Percentiles rank a stretch among this genome's conserved stretches.
Conservation (phyloP, 345 rosid genomes). For the Sapria himalayana region DNA sequence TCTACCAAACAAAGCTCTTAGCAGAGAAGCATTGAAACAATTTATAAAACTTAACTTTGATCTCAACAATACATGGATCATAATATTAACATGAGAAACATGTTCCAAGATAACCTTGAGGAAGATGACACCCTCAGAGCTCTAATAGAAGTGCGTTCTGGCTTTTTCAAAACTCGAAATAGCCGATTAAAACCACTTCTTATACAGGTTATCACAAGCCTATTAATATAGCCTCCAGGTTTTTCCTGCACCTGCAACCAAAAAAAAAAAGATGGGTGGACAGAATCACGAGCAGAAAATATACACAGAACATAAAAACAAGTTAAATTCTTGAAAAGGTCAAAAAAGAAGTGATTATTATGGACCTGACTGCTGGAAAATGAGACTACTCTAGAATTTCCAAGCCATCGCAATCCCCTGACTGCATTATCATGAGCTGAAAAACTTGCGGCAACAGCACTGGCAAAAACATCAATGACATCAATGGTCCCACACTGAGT, state of each 20-base stretch:
- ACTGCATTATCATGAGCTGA: conserved; percentile 56
- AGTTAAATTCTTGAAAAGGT: not conserved
- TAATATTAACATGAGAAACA: conserved; percentile 5
- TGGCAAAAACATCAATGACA: conserved; percentile 80
- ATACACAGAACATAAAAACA: not conserved
- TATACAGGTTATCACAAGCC: conserved; percentile 72
- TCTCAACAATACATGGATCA: too few relatives aligned
- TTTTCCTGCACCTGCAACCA: conserved; percentile 65
- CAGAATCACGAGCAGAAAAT: not conserved
- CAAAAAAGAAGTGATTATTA: not conserved
- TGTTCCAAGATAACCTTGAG: conserved; percentile 46
- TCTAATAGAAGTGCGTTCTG: conserved; percentile 89
- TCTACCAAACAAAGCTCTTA: too few relatives aligned
- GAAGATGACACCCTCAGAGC: conserved; percentile 91
- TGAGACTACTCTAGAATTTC: conserved; percentile 90
- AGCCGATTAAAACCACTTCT: conserved; percentile 87
- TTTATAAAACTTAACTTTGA: too few relatives aligned
- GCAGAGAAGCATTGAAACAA: too few relatives aligned
- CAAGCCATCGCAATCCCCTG: conserved; percentile 92
- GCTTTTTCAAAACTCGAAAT: conserved; percentile 83
- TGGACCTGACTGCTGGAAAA: conserved; percentile 65
- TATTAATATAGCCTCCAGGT: conserved; percentile 79
- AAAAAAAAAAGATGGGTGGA: not conserved
- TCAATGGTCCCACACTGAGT: conserved; percentile 81
- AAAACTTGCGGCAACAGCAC: conserved; percentile 74